A percentile compares a stretch with the other conserved stretches of the same genome.
Conservation (phyloP, 192 early-diverging fungal genomes). For the Dissophora ornata region DNA sequence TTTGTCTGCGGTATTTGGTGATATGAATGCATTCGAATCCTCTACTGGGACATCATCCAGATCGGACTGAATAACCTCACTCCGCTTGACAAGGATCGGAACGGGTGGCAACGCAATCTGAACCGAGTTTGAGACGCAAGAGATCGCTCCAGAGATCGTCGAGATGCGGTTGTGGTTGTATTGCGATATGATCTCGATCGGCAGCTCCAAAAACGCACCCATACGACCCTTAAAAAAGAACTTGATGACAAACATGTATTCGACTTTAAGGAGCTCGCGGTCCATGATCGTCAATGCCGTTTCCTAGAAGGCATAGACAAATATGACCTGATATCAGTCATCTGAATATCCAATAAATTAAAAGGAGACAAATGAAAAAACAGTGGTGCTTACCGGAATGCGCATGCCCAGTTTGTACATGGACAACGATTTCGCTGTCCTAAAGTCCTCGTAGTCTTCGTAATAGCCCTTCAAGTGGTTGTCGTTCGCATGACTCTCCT, state of each 20-base stretch:
- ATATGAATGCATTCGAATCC: too few relatives aligned
- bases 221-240: conserved; percentile 50
- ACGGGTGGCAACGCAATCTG: conserved; percentile 43
- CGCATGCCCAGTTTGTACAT: conserved; percentile 51
- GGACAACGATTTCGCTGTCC: conserved; percentile 41
- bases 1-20: too few relatives aligned
- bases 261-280: conserved; percentile 33
- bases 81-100: conserved; percentile 27
- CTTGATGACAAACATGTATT: conserved; percentile 51
- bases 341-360: too few relatives aligned
- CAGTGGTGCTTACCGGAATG: conserved; percentile 33
- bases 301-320: conserved; percentile 14
- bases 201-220: conserved; percentile 45
- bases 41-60: too few relatives aligned
- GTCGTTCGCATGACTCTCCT: conserved; percentile 46
- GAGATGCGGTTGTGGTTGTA: conserved; percentile 53
- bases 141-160: conserved; percentile 50
- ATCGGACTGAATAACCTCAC: not conserved
- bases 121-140: conserved; percentile 43
- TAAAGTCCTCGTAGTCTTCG: conserved; percentile 43
- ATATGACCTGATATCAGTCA: too few relatives aligned
- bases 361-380: not conserved
- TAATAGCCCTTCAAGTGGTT: conserved; percentile 52
- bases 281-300: conserved; percentile 40
- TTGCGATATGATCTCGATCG: conserved; percentile 47